Conservation (phyloP, 768 basidiomycete species). For the Tephrocybe sp. region DNA sequence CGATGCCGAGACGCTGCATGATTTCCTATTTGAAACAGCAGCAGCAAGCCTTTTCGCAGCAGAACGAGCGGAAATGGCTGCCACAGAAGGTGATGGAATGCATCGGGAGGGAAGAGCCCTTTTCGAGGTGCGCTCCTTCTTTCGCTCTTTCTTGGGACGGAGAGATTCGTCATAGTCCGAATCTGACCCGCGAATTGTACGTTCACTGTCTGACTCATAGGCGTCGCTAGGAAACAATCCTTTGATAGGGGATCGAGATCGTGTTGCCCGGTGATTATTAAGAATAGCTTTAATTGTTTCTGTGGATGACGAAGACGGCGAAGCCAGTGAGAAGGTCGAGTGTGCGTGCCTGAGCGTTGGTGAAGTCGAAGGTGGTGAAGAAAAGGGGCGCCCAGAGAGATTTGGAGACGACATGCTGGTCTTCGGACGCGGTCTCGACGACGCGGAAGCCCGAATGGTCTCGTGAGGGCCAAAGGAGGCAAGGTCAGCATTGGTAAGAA, state of each 20-base stretch:
- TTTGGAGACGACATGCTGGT: slow-evolving; percentile 21
- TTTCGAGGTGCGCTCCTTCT: neutral
- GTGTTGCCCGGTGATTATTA: slow-evolving; percentile 22
- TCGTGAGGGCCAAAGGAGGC: slow-evolving; percentile 34
- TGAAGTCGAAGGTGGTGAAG: slow-evolving; percentile 3
- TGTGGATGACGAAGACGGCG: neutral
- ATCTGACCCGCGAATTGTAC: slow-evolving; percentile 11
- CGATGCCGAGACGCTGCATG: neutral
- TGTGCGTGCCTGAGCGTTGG: slow-evolving; percentile 4
- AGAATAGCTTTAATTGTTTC: slow-evolving; percentile 13
- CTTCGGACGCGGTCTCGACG: slow-evolving; percentile 10
- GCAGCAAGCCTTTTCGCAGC: neutral
- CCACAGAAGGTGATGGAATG: neutral
- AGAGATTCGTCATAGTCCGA: slow-evolving; percentile 5
- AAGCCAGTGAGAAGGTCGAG: slow-evolving; percentile 2
- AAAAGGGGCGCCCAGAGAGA: slow-evolving; percentile 20
- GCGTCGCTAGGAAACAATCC: slow-evolving; percentile 22
- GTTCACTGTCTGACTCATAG: slow-evolving; percentile 15
- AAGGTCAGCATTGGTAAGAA: slow-evolving; percentile 38
- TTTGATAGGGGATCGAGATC: slow-evolving; percentile 30
- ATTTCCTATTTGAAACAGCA: neutral
- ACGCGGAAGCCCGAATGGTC: slow-evolving; percentile 37
- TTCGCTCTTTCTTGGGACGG: slow-evolving; percentile 7
- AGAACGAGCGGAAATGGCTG: neutral
- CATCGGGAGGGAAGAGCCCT: neutral